Evolutionary conservation across 2,329 filamentous ascomycete species (phyloP).

Genomic region (Orbilia javanica): DNA sequence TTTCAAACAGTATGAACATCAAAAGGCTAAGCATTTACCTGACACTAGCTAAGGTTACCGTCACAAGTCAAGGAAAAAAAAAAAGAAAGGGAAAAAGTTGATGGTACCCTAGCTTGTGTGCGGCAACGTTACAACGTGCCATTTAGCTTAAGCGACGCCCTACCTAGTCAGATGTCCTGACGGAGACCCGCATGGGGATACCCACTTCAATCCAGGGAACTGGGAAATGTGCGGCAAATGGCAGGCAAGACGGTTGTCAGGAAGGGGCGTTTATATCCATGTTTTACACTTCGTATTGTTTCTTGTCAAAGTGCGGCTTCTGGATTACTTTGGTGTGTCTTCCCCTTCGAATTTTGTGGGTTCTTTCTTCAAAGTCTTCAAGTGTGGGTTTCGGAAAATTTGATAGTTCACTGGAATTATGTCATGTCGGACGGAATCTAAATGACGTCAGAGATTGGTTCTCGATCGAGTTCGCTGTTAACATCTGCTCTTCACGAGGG

Average conservation of each 20-base stretch:
- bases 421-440: not conserved
- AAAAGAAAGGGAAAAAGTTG: not conserved
- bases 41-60: constrained; percentile 21
- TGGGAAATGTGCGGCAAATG: constrained; percentile 54
- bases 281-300: not conserved
- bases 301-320: no score
- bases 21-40: not conserved
- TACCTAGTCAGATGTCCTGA: constrained; percentile 44
- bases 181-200: constrained; percentile 41
- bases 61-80: constrained; percentile 1
- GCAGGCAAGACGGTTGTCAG: not conserved
- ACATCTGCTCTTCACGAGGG: not conserved
- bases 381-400: not conserved
- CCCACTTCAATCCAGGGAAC: constrained; percentile 22
- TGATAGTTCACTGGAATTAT: not conserved
- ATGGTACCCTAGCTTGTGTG: constrained; percentile 38
- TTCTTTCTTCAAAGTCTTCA: no score
- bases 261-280: constrained; percentile 21
- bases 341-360: no score
- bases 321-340: no score
- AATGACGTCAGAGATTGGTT: constrained; percentile 2
- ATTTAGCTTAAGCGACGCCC: constrained; percentile 37
- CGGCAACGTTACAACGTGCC: constrained; percentile 43
- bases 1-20: no score
- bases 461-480: no score